phyloP scores from a whole-genome alignment of 169 alveolate species.

The Plasmodium reichenowi region DNA sequence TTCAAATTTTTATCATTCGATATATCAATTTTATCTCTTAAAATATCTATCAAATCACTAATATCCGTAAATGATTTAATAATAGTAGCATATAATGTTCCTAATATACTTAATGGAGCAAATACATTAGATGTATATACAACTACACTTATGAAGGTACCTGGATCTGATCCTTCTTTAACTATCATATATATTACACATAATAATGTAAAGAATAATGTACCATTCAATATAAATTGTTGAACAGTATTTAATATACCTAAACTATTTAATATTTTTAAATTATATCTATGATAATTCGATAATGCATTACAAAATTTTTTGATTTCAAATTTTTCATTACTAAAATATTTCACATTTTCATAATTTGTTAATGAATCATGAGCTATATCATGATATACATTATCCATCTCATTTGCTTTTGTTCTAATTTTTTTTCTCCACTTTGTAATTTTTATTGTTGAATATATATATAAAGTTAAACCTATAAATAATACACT shows the following conservation, averaged over 20 bases:
- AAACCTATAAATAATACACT: slow-evolving; percentile 48
- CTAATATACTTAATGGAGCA: slow-evolving; percentile 83
- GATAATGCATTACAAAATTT: slow-evolving; percentile 78
- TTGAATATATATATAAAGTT: slow-evolving; percentile 64
- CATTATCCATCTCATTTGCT: slow-evolving; percentile 83
- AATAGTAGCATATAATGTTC: slow-evolving; percentile 82
- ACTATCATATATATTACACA: slow-evolving; percentile 52
- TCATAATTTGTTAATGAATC: slow-evolving; percentile 85
- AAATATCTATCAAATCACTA: slow-evolving; percentile 37
- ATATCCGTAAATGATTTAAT: slow-evolving; percentile 72
- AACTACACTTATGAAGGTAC: slow-evolving; percentile 59
- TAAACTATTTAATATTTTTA: slow-evolving; percentile 78
- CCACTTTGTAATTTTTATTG: slow-evolving; percentile 81
- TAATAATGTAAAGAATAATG: slow-evolving; percentile 51
- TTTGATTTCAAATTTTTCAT: slow-evolving; percentile 82
- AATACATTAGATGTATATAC: slow-evolving; percentile 79
- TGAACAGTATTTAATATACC: slow-evolving; percentile 80
- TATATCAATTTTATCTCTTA: slow-evolving; percentile 55
- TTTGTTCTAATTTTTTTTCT: slow-evolving; percentile 80
- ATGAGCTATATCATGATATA: slow-evolving; percentile 82
- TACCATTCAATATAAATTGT: slow-evolving; percentile 70
- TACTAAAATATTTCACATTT: slow-evolving; percentile 84
- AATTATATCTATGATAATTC: slow-evolving; percentile 78
- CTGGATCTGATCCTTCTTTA: slow-evolving; percentile 65
- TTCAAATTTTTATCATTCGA: slow-evolving; percentile 32